Evolutionary conservation across 495 filamentous ascomycete species (phyloP).

Genomic region (Lophiotrema nucula): DNA sequence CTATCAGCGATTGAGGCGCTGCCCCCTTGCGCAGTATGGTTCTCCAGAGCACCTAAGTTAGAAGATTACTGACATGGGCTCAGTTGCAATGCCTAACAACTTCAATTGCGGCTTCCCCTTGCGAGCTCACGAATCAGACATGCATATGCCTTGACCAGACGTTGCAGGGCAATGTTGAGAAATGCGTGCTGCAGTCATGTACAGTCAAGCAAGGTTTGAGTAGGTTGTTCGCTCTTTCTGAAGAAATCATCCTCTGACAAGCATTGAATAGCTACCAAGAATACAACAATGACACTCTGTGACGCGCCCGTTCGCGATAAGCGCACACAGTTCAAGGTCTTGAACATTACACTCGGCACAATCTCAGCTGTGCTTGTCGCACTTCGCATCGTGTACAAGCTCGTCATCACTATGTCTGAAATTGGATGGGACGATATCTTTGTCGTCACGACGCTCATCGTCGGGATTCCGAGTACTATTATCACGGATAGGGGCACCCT

Average conservation of each 20-base stretch:
- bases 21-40: constrained; percentile 12
- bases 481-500: constrained; percentile 9
- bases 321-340: background rate
- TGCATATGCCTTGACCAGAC: constrained; percentile 18
- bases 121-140: constrained; percentile 15
- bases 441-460: constrained; percentile 12
- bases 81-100: constrained; percentile 19
- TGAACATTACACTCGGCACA: constrained; percentile 10
- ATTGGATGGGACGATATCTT: constrained; percentile 25
- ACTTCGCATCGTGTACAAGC: constrained; percentile 14
- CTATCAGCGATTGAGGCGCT: background rate
- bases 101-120: constrained; percentile 7
- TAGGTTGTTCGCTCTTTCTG: background rate
- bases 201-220: constrained; percentile 15
- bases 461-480: constrained; percentile 16
- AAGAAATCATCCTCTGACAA: background rate
- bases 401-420: background rate
- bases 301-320: constrained; percentile 19
- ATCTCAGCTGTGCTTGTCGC: constrained; percentile 3
- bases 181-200: constrained; percentile 20
- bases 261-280: constrained; percentile 19
- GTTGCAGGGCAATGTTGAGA: constrained; percentile 12
- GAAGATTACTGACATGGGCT: background rate
- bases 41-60: background rate
- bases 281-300: constrained; percentile 20